phyloP scores from a whole-genome alignment of 1,284 basidiomycete species.

The Ceratobasidium papillatum region DNA sequence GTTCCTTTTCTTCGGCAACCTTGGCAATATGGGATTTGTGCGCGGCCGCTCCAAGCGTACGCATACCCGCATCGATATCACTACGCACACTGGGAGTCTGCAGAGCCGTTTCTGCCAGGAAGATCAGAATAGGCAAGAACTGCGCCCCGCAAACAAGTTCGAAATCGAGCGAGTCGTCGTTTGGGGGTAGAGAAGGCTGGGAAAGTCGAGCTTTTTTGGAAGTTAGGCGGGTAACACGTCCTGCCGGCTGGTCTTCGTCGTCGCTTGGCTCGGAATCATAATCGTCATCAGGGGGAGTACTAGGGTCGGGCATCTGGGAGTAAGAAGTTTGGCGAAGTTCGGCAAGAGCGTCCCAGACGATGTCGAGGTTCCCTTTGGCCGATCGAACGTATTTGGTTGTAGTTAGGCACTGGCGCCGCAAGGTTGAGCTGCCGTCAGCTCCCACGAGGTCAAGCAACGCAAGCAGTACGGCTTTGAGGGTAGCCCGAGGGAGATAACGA shows the following conservation, averaged over 20 bases:
- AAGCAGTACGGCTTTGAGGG: constrained; percentile 12
- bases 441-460: constrained; percentile 24
- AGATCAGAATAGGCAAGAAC: constrained; percentile 29
- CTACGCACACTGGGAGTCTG: constrained; percentile 30
- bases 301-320: constrained; percentile 13
- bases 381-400: constrained; percentile 9
- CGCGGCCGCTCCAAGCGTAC: constrained; percentile 6
- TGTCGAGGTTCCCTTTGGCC: constrained; percentile 15
- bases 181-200: constrained; percentile 17
- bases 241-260: constrained; percentile 3
- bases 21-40: constrained; percentile 22
- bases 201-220: constrained; percentile 9
- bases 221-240: constrained; percentile 19
- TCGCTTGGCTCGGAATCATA: constrained; percentile 10
- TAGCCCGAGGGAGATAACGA: constrained; percentile 18
- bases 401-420: constrained; percentile 20
- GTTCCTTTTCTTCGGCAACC: constrained; percentile 14
- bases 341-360: constrained; percentile 30
- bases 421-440: constrained; percentile 13
- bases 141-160: constrained; percentile 22
- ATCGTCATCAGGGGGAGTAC: background rate
- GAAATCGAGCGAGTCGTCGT: constrained; percentile 17
- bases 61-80: constrained; percentile 21
- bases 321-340: constrained; percentile 19
- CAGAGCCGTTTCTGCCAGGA: constrained; percentile 15